Conservation (phyloP, 805 yeast species). For the Saccharomycopsis capsularis region DNA sequence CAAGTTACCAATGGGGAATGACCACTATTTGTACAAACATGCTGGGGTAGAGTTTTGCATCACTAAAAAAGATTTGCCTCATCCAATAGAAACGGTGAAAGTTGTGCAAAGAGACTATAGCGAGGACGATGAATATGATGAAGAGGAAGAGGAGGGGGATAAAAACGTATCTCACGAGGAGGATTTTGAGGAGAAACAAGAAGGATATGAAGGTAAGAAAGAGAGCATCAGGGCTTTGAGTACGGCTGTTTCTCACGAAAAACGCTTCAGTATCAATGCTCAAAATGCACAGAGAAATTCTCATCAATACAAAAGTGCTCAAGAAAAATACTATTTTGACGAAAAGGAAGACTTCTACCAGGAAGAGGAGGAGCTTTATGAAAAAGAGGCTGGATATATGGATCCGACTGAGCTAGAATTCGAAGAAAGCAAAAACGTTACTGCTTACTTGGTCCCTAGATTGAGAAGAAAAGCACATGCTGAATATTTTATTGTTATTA, state of each 20-base stretch:
- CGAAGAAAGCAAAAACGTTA: neutral
- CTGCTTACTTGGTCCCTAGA: neutral
- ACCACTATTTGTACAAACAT: constrained; percentile 29
- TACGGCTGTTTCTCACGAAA: too few species aligned
- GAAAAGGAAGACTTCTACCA: neutral
- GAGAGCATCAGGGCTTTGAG: too few species aligned
- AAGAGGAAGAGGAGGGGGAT: constrained; percentile 1
- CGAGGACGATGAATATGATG: neutral
- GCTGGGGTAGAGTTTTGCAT: constrained; percentile 48
- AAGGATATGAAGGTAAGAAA: neutral
- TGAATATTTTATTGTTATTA: constrained; percentile 5
- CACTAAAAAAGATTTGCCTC: constrained; percentile 31
- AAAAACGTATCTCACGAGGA: neutral
- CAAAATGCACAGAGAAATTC: too few species aligned
- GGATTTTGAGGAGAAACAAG: neutral
- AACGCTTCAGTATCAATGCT: too few species aligned
- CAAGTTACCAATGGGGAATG: constrained; percentile 42
- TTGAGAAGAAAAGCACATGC: constrained; percentile 5
- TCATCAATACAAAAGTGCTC: neutral
- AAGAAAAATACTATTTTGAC: neutral
- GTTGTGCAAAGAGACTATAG: neutral
- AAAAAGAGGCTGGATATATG: too few species aligned
- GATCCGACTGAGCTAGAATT: neutral
- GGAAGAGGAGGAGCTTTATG: neutral
- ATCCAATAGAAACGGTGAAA: constrained; percentile 18